phyloP scores from a whole-genome alignment of 2,329 filamentous ascomycete species.

The Botryotinia calthae region DNA sequence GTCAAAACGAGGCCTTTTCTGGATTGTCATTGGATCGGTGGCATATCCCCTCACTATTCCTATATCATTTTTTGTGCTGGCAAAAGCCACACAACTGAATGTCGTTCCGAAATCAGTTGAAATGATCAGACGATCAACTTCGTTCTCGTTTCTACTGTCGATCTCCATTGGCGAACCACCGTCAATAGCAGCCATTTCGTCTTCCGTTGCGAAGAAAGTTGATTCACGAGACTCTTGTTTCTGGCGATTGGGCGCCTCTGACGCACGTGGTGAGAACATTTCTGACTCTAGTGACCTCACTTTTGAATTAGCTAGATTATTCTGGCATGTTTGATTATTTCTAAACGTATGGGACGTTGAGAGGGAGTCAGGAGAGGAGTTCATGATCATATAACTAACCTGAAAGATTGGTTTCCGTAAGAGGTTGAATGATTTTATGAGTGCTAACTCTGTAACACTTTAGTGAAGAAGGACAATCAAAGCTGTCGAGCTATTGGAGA shows the following conservation, averaged over 20 bases:
- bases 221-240: conserved; percentile 5
- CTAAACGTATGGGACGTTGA: not conserved
- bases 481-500: not conserved
- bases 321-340: not conserved
- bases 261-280: not conserved
- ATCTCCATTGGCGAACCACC: not conserved
- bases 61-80: conserved; percentile 9
- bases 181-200: not conserved
- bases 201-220: not conserved
- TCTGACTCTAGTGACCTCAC: not conserved
- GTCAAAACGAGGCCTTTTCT: conserved; percentile 14
- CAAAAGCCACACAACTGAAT: conserved; percentile 26
- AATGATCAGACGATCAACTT: conserved; percentile 20
- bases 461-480: not conserved
- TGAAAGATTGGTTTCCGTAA: not conserved
- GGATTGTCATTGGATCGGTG: conserved; percentile 18
- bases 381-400: not conserved
- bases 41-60: conserved; percentile 22
- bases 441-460: not conserved
- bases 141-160: conserved; percentile 1
- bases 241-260: not conserved
- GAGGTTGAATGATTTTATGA: not conserved
- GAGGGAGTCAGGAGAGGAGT: not conserved
- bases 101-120: conserved; percentile 28
- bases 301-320: not conserved